Percentiles rank a stretch among this genome's conserved stretches.
These are phyloP conservation scores for Pouteria glomerata DNA, from an alignment of 148 eudicot genomes.

Conservation along the genomic window DNA sequence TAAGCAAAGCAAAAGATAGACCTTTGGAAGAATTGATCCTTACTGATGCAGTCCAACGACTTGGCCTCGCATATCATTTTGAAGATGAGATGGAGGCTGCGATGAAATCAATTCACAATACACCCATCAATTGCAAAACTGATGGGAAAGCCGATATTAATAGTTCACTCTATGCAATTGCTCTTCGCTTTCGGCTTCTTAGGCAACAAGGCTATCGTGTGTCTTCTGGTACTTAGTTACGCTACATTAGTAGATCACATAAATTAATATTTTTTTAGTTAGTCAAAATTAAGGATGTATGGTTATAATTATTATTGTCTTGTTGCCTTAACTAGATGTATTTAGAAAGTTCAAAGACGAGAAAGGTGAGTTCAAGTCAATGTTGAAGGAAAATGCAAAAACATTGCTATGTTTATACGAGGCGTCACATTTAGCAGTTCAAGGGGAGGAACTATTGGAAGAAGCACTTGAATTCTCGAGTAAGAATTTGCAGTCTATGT, in stretches of 20 bases:
- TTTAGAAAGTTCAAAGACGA: conserved; percentile 6
- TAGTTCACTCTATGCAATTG: conserved; percentile 8
- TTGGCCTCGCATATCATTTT: conserved; percentile 27
- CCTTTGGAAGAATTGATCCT: background rate
- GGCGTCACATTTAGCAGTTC: background rate
- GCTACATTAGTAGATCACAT: no score
- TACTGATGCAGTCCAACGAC: background rate
- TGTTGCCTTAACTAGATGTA: background rate
- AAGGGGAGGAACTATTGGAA: background rate
- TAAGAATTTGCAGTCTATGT: background rate
- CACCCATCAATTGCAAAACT: no score
- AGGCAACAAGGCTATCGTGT: conserved; percentile 17
- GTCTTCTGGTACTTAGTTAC: conserved; percentile 2
- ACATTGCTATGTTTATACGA: conserved; percentile 1
- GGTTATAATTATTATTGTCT: background rate
- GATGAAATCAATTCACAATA: background rate
- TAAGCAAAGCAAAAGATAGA: background rate
- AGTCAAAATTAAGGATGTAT: background rate
- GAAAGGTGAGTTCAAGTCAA: background rate
- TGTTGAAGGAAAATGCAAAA: background rate
- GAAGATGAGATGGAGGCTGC: conserved; percentile 23
- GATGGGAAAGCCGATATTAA: background rate
- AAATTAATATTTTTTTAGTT: no score
- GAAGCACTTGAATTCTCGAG: background rate
- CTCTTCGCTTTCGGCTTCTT: conserved; percentile 17